Evolutionary conservation across 2,329 filamentous ascomycete genomes (phyloP), one percentile per base, ranked within the genome.

Genomic region (Fusarium globosum): DNA sequence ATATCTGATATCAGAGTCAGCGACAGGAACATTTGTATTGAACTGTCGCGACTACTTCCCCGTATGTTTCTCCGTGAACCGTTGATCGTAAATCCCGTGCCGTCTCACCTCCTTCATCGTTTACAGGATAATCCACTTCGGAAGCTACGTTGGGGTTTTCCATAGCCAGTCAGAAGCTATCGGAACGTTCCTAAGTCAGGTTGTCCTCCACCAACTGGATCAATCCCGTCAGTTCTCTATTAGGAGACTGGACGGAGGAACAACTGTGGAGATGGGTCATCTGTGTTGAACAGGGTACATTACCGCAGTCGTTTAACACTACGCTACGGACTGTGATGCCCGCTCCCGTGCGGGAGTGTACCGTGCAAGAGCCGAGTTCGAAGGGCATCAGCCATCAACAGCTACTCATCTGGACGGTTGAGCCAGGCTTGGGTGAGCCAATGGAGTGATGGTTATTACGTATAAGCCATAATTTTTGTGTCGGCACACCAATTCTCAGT

Each of bases 21-120:
- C 53, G 39, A 45, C n/a, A 16, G 16, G 39, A 35, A 46, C 39
- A 35, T 57, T 57, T 57, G 28, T 57, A 57, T 46, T 46, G 13
- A 45, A 35, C n/a, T 9, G 18, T 46, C 13, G 26, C 18, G 7
- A n/a, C 2, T 21, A 16, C 8, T 12, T 35, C 18, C 9, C 3
- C 8, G 21, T 1, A 13, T 7, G 1, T 21, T 26, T 11, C 39
- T 45, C 53, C 6, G 38, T 16, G 4, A 20, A 35, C 9, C 7
- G 8, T 33, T 21, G 6, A 21, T 12, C 2, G 3, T 0, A 35
- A 4, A 21, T 21, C 28, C n/a, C 30, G 18, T 16, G 14, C 21
- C 2, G 14, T 21, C 26, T 23, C 7, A 21, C 35, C 21, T 7
- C 2, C n/a, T 35, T 21, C 7, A 26, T 46, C 8, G 12, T 16